Conservation (phyloP, 164 flowering plant species). For the Nymphaea colorata region DNA sequence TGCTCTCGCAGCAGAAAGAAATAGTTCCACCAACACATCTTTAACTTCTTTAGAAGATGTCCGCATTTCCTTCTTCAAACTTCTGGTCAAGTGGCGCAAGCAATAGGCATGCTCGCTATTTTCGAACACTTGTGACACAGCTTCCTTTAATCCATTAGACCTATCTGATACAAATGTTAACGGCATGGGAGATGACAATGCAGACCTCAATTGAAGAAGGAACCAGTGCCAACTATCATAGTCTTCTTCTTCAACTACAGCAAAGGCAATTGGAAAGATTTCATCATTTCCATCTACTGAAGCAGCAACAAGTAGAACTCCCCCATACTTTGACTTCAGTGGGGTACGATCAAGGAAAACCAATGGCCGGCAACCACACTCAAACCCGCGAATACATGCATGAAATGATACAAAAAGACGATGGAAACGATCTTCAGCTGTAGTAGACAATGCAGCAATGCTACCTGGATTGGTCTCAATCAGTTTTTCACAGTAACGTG, state of each 20-base stretch:
- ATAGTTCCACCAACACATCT: conserved; percentile 42
- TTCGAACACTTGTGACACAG: conserved; percentile 34
- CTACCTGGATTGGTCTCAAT: conserved; percentile 51
- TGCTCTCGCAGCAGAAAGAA: conserved; percentile 61
- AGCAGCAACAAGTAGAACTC: conserved; percentile 41
- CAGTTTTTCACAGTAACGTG: conserved; percentile 35
- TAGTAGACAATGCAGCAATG: conserved; percentile 22
- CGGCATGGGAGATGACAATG: conserved; percentile 22
- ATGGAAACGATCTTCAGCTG: conserved; percentile 31
- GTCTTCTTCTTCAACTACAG: conserved; percentile 45
- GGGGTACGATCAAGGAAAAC: conserved; percentile 37
- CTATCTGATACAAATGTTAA: conserved; percentile 49
- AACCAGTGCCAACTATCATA: conserved; percentile 60
- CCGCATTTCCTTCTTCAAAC: conserved; percentile 36
- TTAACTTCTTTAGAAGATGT: conserved; percentile 59
- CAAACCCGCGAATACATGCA: conserved; percentile 34
- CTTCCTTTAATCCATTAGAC: conserved; percentile 33
- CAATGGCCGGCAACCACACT: conserved; percentile 45
- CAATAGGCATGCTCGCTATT: conserved; percentile 43
- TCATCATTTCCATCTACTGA: conserved; percentile 55
- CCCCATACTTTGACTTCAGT: conserved; percentile 47
- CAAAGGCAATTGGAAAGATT: conserved; percentile 52
- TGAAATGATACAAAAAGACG: conserved; percentile 33
- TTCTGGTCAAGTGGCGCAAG: conserved; percentile 31
- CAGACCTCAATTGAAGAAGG: conserved; percentile 33